Conservation (phyloP, 2,329 filamentous ascomycete species). For the Arthrinium puccinioides region DNA sequence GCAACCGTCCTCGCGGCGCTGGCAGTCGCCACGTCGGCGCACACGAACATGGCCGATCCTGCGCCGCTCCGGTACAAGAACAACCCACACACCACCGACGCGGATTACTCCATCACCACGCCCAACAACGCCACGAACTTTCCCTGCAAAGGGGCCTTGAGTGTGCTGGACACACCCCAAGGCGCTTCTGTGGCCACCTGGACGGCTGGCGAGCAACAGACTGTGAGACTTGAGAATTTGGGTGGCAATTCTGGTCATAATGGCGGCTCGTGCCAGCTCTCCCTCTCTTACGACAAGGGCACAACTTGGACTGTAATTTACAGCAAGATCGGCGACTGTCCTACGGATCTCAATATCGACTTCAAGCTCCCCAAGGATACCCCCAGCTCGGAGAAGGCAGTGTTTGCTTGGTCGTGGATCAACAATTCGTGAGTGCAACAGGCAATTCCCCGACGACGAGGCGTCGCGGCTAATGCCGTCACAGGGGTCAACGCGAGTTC, state of each 20-base stretch:
- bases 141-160: constrained; percentile 64
- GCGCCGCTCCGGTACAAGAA: constrained; percentile 45
- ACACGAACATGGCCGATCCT: constrained; percentile 50
- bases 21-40: constrained; percentile 38
- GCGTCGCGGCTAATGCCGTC: too few relatives aligned
- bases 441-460: too few relatives aligned
- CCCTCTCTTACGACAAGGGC: constrained; percentile 67
- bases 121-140: constrained; percentile 56
- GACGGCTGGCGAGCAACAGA: constrained; percentile 52
- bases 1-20: constrained; percentile 26
- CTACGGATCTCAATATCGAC: constrained; percentile 44
- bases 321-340: constrained; percentile 26
- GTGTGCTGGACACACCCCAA: constrained; percentile 35
- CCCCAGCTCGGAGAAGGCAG: constrained; percentile 45
- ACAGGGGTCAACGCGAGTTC: constrained; percentile 71
- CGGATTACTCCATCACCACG: constrained; percentile 64
- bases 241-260: constrained; percentile 53
- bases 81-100: constrained; percentile 41
- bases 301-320: constrained; percentile 57
- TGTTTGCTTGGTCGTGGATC: constrained; percentile 74
- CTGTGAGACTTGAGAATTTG: constrained; percentile 51
- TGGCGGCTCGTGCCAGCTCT: constrained; percentile 71
- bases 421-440: too few relatives aligned
- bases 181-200: constrained; percentile 47
- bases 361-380: constrained; percentile 62